Percentiles rank a stretch among this genome's conserved stretches.
These are phyloP conservation scores for Moesziomyces sp. DNA, from an alignment of 1,284 basidiomycete species.

Conservation along the genomic window DNA sequence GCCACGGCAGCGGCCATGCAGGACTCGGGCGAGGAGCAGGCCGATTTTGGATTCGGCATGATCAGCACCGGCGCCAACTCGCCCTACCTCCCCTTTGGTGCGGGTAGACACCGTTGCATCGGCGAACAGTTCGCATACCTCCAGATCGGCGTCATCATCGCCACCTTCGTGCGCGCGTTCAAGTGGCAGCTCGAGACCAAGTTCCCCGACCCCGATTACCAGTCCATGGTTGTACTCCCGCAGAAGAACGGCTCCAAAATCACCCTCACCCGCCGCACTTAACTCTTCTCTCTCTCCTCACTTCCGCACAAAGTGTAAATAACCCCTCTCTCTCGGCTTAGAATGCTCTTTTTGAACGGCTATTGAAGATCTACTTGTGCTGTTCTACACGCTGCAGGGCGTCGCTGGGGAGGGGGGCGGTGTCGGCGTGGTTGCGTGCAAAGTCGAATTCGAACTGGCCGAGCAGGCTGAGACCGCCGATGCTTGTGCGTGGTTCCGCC, in stretches of 20 bases:
- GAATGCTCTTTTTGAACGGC: too few relatives aligned
- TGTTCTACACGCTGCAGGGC: slow-evolving; percentile 14
- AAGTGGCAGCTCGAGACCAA: slow-evolving; percentile 75
- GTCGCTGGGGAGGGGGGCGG: slow-evolving; percentile 7
- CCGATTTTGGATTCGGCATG: slow-evolving; percentile 91
- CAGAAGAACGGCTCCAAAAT: slow-evolving; percentile 55
- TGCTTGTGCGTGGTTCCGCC: not conserved
- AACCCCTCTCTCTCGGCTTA: too few relatives aligned
- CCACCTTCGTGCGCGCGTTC: slow-evolving; percentile 80
- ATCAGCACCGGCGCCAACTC: slow-evolving; percentile 70
- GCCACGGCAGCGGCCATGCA: slow-evolving; percentile 72
- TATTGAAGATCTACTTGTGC: slow-evolving; percentile 4
- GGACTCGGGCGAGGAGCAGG: slow-evolving; percentile 77
- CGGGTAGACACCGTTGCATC: slow-evolving; percentile 88
- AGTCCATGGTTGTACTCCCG: slow-evolving; percentile 80
- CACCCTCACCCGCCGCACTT: slow-evolving; percentile 1
- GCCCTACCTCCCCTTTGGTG: slow-evolving; percentile 92
- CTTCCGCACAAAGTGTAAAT: not conserved
- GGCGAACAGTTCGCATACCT: slow-evolving; percentile 97
- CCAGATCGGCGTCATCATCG: slow-evolving; percentile 86
- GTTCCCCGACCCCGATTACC: slow-evolving; percentile 86
- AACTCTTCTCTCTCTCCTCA: not conserved
- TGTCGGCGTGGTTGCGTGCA: not conserved
- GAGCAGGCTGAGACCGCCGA: slow-evolving; percentile 32
- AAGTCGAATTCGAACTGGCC: slow-evolving; percentile 28